Percentiles rank a stretch among this genome's conserved stretches.
Conservation (phyloP, 2,329 filamentous ascomycete species). For the Microsporum audouinii region DNA sequence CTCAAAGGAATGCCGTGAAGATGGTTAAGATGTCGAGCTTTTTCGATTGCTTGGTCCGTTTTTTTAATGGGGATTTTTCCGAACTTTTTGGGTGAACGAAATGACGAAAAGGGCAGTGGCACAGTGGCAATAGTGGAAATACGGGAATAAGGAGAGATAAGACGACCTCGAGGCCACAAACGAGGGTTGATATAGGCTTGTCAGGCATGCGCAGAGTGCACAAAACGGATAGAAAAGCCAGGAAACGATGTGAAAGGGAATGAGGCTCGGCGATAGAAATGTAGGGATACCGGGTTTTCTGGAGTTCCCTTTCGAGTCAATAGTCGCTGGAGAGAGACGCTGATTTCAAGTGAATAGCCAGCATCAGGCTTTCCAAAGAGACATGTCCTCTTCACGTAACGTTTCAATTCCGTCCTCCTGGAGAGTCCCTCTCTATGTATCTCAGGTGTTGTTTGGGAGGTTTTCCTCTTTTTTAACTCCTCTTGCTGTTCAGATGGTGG, state of each 20-base stretch:
- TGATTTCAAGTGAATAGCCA: background rate
- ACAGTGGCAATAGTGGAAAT: slow-evolving; percentile 2
- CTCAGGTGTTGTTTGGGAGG: background rate
- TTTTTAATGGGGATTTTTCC: background rate
- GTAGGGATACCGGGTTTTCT: background rate
- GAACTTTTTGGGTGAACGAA: background rate
- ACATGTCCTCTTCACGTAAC: background rate
- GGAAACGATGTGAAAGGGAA: background rate
- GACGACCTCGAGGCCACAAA: background rate
- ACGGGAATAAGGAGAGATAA: background rate
- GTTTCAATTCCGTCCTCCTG: background rate
- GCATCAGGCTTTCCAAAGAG: background rate
- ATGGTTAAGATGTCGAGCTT: background rate
- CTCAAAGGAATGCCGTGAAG: background rate
- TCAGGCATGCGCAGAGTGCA: background rate
- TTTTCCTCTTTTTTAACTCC: background rate
- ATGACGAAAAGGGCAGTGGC: slow-evolving; percentile 1
- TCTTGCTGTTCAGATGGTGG: background rate
- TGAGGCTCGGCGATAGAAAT: background rate
- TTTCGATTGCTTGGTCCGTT: background rate
- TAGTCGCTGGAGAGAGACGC: background rate
- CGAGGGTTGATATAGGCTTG: background rate
- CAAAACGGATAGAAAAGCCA: background rate
- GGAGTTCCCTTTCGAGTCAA: background rate
- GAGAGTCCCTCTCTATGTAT: background rate